These are phyloP conservation scores for Podospora bellae-mahoneyi DNA, from an alignment of 495 filamentous ascomycete species.

Conservation along the genomic window DNA sequence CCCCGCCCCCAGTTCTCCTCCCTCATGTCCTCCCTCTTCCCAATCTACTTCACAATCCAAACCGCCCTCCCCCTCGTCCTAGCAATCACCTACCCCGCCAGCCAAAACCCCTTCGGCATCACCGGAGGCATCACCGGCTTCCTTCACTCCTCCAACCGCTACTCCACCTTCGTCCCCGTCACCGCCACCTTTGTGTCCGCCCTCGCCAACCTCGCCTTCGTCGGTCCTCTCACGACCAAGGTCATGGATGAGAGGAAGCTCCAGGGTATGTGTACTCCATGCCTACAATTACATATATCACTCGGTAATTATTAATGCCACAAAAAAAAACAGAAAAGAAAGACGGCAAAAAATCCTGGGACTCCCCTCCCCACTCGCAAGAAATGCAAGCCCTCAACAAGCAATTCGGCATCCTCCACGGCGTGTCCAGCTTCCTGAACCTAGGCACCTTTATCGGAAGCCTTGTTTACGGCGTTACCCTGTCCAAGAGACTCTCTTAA, in stretches of 20 bases:
- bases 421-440: slow-evolving; percentile 71
- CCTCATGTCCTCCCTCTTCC: slow-evolving; percentile 78
- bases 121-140: slow-evolving; percentile 51
- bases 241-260: slow-evolving; percentile 70
- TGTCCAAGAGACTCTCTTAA: slow-evolving; percentile 55
- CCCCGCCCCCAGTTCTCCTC: slow-evolving; percentile 74
- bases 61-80: slow-evolving; percentile 66
- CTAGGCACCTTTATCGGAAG: slow-evolving; percentile 62
- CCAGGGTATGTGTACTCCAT: slow-evolving; percentile 55
- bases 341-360: slow-evolving; percentile 81
- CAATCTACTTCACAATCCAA: slow-evolving; percentile 82
- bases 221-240: slow-evolving; percentile 69
- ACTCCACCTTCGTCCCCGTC: slow-evolving; percentile 62
- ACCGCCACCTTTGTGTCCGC: slow-evolving; percentile 60
- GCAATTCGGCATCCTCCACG: slow-evolving; percentile 74
- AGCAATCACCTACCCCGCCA: slow-evolving; percentile 74
- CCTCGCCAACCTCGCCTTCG: slow-evolving; percentile 60
- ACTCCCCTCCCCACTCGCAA: slow-evolving; percentile 66
- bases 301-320: not conserved
- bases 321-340: slow-evolving; percentile 36
- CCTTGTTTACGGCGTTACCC: slow-evolving; percentile 66
- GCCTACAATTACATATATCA: not conserved
- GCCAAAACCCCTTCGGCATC: slow-evolving; percentile 32
- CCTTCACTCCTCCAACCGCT: slow-evolving; percentile 52
- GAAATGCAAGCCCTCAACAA: slow-evolving; percentile 82